Percentiles rank a stretch among this genome's conserved stretches.
These are phyloP conservation scores for Chlamydomonas schloesseri DNA, from an alignment of 139 green algal species.

Conservation along the genomic window DNA sequence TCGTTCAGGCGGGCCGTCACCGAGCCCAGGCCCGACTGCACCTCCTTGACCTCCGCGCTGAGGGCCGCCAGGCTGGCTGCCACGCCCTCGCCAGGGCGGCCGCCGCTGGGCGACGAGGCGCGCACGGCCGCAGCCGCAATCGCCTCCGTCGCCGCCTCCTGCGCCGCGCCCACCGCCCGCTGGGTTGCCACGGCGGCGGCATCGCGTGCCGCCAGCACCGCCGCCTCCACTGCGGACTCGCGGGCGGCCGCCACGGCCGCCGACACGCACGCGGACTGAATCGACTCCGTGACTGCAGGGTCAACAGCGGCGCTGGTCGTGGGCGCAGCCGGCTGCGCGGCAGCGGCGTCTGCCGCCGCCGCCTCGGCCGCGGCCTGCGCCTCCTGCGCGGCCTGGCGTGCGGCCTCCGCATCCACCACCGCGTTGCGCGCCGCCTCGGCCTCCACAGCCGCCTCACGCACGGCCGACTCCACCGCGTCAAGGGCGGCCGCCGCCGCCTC, in stretches of 20 bases:
- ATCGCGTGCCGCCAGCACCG: neutral
- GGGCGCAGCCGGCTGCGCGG: neutral
- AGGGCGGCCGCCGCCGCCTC: neutral
- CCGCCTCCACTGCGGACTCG: neutral
- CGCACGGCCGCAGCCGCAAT: too few relatives aligned
- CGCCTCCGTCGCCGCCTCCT: neutral
- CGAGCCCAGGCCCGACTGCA: neutral
- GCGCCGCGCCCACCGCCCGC: too few relatives aligned
- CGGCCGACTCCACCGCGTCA: neutral
- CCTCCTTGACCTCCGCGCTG: neutral
- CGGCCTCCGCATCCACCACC: neutral
- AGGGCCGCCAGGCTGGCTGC: neutral
- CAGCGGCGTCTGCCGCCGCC: neutral
- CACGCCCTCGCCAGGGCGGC: neutral
- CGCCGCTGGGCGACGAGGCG: too few relatives aligned
- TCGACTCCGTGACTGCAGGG: too few relatives aligned
- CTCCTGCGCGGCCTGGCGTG: neutral
- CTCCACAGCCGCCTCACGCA: neutral
- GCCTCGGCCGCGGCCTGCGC: neutral
- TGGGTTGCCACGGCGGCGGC: neutral
- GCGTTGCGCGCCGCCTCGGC: neutral
- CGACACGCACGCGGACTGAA: neutral
- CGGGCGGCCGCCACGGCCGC: neutral
- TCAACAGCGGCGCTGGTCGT: too few relatives aligned
- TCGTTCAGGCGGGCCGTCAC: neutral